phyloP scores from a whole-genome alignment of 805 yeast species.

The Candida endomychidarum region DNA sequence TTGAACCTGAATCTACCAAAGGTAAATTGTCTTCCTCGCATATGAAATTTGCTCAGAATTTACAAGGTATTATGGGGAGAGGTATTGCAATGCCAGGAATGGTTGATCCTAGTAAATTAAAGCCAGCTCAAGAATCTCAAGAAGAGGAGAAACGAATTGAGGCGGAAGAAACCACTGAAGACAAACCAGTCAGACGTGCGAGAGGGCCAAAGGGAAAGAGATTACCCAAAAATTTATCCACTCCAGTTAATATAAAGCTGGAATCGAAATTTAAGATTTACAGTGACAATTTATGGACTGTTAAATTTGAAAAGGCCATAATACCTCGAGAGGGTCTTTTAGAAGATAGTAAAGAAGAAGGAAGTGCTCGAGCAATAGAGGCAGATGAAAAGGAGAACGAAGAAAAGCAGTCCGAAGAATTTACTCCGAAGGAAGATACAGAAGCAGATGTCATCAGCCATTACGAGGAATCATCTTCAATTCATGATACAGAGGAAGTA shows the following conservation, averaged over 20 bases:
- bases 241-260: conserved; percentile 35
- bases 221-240: conserved; percentile 57
- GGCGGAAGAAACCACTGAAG: conserved; percentile 9
- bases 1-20: conserved; percentile 6
- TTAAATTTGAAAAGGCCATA: conserved; percentile 8
- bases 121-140: conserved; percentile 13
- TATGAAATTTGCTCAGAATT: conserved; percentile 53
- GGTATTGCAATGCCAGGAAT: conserved; percentile 56
- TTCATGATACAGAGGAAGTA: too few relatives aligned
- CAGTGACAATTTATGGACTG: conserved; percentile 38
- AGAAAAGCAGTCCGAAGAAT: too few relatives aligned
- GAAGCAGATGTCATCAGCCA: too few relatives aligned
- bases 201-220: conserved; percentile 76
- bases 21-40: conserved; percentile 34
- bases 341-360: too few relatives aligned
- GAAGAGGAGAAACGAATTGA: conserved; percentile 21
- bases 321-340: too few relatives aligned
- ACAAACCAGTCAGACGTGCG: conserved; percentile 44
- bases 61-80: conserved; percentile 56
- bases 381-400: too few relatives aligned
- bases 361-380: too few relatives aligned
- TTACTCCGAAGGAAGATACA: too few relatives aligned
- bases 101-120: conserved; percentile 41
- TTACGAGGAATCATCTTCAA: too few relatives aligned
- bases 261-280: conserved; percentile 34